phyloP scores from a whole-genome alignment of 495 filamentous ascomycete genomes.

The Chlorociboria aeruginascens region DNA sequence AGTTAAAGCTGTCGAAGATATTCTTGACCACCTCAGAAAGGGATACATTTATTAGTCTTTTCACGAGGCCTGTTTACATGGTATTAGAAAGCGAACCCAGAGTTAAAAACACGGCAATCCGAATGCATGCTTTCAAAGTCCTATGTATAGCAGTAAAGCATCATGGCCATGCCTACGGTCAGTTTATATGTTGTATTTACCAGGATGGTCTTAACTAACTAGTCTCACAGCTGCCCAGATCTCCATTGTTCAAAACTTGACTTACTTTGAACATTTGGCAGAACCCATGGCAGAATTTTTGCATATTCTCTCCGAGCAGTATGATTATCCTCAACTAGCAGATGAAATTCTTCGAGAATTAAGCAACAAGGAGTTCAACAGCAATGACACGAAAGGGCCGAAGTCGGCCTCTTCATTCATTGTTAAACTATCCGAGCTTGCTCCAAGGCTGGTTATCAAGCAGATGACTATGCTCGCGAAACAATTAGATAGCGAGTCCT shows the following conservation, averaged over 20 bases:
- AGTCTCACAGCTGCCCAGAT: conserved; percentile 74
- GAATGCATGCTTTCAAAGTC: conserved; percentile 96
- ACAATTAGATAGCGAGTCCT: conserved; percentile 91
- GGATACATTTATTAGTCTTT: conserved; percentile 84
- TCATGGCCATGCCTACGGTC: conserved; percentile 94
- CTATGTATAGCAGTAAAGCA: conserved; percentile 96
- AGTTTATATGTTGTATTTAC: conserved; percentile 13
- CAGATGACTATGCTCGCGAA: conserved; percentile 92
- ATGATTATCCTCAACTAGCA: conserved; percentile 91
- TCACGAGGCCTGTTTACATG: conserved; percentile 89
- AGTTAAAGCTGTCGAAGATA: conserved; percentile 80
- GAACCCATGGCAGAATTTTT: conserved; percentile 99
- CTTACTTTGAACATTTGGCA: conserved; percentile 95
- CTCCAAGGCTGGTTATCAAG: conserved; percentile 85
- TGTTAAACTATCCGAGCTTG: conserved; percentile 88
- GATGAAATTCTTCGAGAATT: conserved; percentile 91
- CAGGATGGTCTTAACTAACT: conserved; percentile 1
- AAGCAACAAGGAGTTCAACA: conserved; percentile 95
- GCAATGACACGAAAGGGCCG: conserved; percentile 85
- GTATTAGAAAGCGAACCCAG: conserved; percentile 89
- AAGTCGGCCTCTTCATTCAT: conserved; percentile 98
- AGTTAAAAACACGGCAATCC: conserved; percentile 78
- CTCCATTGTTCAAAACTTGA: conserved; percentile 90
- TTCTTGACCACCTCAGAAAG: conserved; percentile 95
- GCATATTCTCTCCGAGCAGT: conserved; percentile 91